Evolutionary conservation across 1,284 basidiomycete genomes (phyloP), one percentile per base, ranked within the genome.

Genomic region (Rhodotorula sp.): DNA sequence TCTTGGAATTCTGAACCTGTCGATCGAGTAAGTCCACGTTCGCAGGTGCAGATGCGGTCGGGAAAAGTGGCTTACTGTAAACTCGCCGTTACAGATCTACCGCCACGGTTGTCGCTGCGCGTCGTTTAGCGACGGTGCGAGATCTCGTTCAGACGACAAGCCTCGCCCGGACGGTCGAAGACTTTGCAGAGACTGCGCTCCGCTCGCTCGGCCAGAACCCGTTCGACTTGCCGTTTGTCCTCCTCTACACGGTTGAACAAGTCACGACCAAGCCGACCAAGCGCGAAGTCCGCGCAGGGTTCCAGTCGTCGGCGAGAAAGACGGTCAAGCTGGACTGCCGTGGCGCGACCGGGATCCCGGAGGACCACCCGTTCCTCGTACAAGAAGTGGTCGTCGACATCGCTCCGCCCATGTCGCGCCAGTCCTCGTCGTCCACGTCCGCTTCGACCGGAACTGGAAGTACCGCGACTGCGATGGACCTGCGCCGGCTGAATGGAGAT

Each of bases 171-270:
- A 76, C 71, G 5, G 60, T 76, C 23, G 60, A 71, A 70, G 71
- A 75, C 45, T 75, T 77, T 31, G 67, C 72, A 38, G 61, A 67
- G 0, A 49, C 60, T 5, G 70, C 74, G 0, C 45, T 75, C 8
- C 62, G 63, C 21, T 67, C 66, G 1, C 62, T 75, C 19, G 55
- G 66, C 18, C 60, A 47, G 10, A 78, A 78, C 57, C 69, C 77
- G 3, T 72, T 67, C 67, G 77, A 78, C 59, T 45, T 77, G 28
- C 77, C 77, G 1, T 77, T 77, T 47, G 68, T 67, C 15, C n/a
- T 71, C 15, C 64, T 78, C 10, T 78, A 74, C 59, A 73, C 68
- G 16, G 75, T 72, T 49, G 69, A 64, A n/a, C 62, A 66, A n/a
- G 54, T 69, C 28, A 43, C 45, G 28, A 45, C 31, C 47, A 59